A percentile compares a stretch with the other conserved stretches of the same genome.
Conservation (phyloP, 345 rosid species). For the Schrenkiella parvula region DNA sequence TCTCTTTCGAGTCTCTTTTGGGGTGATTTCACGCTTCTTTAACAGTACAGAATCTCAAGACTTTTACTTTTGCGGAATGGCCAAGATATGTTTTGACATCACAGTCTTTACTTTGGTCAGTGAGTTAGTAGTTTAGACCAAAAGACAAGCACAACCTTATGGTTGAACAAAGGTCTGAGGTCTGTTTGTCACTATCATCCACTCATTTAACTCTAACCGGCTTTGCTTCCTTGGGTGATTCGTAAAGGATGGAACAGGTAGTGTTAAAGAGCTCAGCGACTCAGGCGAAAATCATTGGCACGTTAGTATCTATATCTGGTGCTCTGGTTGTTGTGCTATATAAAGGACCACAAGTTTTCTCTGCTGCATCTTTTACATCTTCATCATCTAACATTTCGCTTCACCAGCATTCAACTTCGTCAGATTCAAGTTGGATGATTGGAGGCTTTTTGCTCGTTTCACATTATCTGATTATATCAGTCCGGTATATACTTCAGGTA, state of each 20-base stretch:
- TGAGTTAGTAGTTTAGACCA: too few species aligned
- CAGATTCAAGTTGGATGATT: slow-evolving; percentile 25
- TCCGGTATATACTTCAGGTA: slow-evolving; percentile 34
- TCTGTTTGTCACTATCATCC: not conserved
- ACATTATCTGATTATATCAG: slow-evolving; percentile 13
- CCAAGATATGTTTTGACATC: not conserved
- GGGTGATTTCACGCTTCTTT: not conserved
- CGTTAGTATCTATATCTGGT: slow-evolving; percentile 29
- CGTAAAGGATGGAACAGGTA: slow-evolving; percentile 18
- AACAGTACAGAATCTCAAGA: too few species aligned
- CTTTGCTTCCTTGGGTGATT: not conserved
- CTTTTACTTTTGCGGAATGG: not conserved
- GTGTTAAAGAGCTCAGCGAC: slow-evolving; percentile 26
- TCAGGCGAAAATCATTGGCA: slow-evolving; percentile 31
- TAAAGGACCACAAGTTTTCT: slow-evolving; percentile 19
- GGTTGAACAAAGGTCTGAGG: not conserved
- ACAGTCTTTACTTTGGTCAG: too few species aligned
- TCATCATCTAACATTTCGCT: not conserved
- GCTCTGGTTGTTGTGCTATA: slow-evolving; percentile 28
- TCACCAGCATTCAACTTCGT: slow-evolving; percentile 9
- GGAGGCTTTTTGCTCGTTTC: slow-evolving; percentile 27
- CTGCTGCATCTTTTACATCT: not conserved
- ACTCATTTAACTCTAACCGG: not conserved
- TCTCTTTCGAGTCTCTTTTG: not conserved
- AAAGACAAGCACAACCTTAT: too few species aligned